Percentiles rank a stretch among this genome's conserved stretches.
These are phyloP conservation scores for Vaccinium myrtillus DNA, from an alignment of 148 eudicot species.

Conservation along the genomic window DNA sequence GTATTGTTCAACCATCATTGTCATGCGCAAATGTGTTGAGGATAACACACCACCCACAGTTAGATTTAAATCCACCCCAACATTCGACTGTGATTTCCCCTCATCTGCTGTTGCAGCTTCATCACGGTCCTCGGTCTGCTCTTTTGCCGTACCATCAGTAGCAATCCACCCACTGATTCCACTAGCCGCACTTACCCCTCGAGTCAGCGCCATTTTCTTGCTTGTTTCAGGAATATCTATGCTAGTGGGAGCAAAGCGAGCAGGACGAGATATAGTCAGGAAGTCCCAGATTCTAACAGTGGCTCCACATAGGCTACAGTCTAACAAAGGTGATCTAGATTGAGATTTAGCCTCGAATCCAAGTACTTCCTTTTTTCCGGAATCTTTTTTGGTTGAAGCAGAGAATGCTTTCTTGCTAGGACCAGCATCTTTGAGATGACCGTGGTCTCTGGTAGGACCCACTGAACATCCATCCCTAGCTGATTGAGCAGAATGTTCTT, in stretches of 20 bases:
- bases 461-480: constrained; percentile 82
- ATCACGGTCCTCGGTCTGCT: constrained; percentile 75
- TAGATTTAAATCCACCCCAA: constrained; percentile 71
- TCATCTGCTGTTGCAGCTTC: constrained; percentile 84
- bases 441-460: constrained; percentile 56
- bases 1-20: constrained; percentile 50
- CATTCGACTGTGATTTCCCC: constrained; percentile 65
- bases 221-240: constrained; percentile 69
- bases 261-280: constrained; percentile 71
- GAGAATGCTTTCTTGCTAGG: constrained; percentile 76
- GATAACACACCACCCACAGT: constrained; percentile 81
- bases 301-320: constrained; percentile 97
- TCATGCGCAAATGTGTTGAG: constrained; percentile 47
- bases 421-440: constrained; percentile 52
- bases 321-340: constrained; percentile 87
- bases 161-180: constrained; percentile 95
- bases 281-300: constrained; percentile 95
- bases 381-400: constrained; percentile 55
- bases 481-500: constrained; percentile 98
- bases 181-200: constrained; percentile 97
- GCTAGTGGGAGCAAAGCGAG: constrained; percentile 68
- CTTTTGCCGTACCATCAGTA: constrained; percentile 66
- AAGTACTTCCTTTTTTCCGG: constrained; percentile 40
- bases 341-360: constrained; percentile 67
- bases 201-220: constrained; percentile 79